phyloP scores from a whole-genome alignment of 768 basidiomycete species.

The Trametes cubensis region DNA sequence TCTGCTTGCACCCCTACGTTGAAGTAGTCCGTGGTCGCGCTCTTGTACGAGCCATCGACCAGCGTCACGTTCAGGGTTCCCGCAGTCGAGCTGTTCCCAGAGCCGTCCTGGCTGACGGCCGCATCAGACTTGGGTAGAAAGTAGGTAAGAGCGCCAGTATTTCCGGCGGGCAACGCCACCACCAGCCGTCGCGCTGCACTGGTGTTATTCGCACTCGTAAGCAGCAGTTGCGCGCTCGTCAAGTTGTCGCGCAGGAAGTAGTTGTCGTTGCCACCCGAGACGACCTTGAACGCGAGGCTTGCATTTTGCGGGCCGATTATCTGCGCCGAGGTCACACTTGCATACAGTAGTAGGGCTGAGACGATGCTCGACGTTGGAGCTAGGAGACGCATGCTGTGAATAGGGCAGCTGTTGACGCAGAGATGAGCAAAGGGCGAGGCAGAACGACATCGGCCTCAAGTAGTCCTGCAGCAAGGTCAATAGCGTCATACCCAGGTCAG shows the following conservation, averaged over 20 bases:
- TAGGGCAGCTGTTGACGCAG: neutral
- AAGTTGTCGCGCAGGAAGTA: slow-evolving; percentile 45
- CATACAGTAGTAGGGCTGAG: neutral
- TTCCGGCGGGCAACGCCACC: slow-evolving; percentile 47
- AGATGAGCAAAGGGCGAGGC: neutral
- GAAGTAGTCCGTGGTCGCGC: slow-evolving; percentile 29
- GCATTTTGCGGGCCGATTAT: neutral
- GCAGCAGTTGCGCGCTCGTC: slow-evolving; percentile 44
- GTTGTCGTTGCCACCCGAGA: slow-evolving; percentile 46
- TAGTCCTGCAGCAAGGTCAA: neutral
- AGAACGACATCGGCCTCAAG: neutral
- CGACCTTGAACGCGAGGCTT: slow-evolving; percentile 34
- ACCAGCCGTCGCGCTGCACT: slow-evolving; percentile 32
- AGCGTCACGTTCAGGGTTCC: slow-evolving; percentile 28
- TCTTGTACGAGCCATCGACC: slow-evolving; percentile 30
- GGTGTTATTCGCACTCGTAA: slow-evolving; percentile 33
- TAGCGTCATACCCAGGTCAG: slow-evolving; percentile 10
- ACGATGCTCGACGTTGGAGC: neutral
- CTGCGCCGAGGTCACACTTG: neutral
- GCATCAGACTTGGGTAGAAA: slow-evolving; percentile 33
- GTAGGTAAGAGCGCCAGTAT: slow-evolving; percentile 45
- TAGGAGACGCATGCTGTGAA: neutral
- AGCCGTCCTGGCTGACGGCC: slow-evolving; percentile 4
- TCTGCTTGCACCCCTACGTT: slow-evolving; percentile 45
- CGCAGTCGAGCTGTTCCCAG: slow-evolving; percentile 25